Evolutionary conservation across 2,329 filamentous ascomycete species (phyloP).

Genomic region (Sarocladium kiliense): DNA sequence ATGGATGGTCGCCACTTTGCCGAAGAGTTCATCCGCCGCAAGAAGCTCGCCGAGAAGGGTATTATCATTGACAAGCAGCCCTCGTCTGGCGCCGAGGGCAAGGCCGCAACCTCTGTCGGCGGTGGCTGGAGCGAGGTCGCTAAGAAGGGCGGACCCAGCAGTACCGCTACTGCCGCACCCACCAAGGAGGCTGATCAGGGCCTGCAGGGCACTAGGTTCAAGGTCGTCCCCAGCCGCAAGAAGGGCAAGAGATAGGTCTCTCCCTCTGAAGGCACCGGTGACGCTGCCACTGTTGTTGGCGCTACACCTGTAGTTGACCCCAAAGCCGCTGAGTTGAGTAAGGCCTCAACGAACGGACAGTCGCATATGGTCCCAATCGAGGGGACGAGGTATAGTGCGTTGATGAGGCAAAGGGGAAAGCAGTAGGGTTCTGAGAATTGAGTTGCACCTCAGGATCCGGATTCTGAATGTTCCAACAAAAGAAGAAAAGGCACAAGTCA

Average conservation of each 20-base stretch:
- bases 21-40: conserved; percentile 88
- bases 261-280: conserved; percentile 1
- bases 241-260: conserved; percentile 68
- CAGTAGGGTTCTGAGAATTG: not conserved
- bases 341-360: not conserved
- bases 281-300: not conserved
- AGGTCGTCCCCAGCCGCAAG: conserved; percentile 88
- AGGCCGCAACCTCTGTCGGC: conserved; percentile 30
- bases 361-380: not conserved
- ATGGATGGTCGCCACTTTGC: conserved; percentile 92
- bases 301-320: not conserved
- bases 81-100: conserved; percentile 44
- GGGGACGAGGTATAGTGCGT: not conserved
- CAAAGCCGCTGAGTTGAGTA: not conserved
- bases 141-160: conserved; percentile 66
- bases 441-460: not conserved
- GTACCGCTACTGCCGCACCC: conserved; percentile 21
- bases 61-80: conserved; percentile 67
- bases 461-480: not conserved
- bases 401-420: not conserved
- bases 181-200: conserved; percentile 38
- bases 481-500: not conserved
- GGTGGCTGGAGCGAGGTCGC: conserved; percentile 96
- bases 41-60: conserved; percentile 89
- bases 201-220: conserved; percentile 62